Base-by-base conservation (phyloP, 2,329 filamentous ascomycete species). In the Cladosporium sp. region DNA sequence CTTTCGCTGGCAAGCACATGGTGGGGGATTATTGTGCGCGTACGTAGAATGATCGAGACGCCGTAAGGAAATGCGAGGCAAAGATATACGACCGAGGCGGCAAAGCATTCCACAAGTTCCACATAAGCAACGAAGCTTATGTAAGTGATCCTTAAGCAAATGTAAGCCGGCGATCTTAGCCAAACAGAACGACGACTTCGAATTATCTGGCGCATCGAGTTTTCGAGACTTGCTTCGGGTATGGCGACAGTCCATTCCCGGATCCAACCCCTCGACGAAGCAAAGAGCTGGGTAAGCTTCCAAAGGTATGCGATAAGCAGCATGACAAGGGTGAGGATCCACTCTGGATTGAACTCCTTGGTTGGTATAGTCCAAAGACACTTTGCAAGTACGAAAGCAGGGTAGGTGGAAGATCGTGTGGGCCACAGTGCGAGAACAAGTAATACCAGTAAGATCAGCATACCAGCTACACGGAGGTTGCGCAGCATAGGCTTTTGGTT, bases 211-310 rank as follows among this genome's bases (percentile, higher is more conserved):
- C 49, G 49, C 28, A 45, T 25, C 5, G 25, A 6, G 3, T 28
- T 28, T 20, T 55, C 52, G 4, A 38, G 25, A 7, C 30, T 19
- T 8, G 52, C 52, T 39, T 55, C 12, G 15, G 52, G 40, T 28
- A 37, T 38, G 11, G 52, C 52, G 2, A 43, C 15, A 3, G 37
- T 17, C 28, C 40, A 55, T 38, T 3, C 12, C 3, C 52, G 52
- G 5, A 25, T 17, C 28, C 17, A 55, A 12, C 30, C 12, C 7
- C 34, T 38, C 2, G 40, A 45, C 6, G n/a, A 6, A 1, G 5
- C 40, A 25, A 60, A 61, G 0, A 60, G 61, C 22, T 63, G 61
- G 15, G 25, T 17, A n/a, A 63, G 28, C 20, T 59, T 61, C 61
- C 61, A 63, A 14, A 51, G 14, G 22, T 63, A 63, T 2, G 49